Base-by-base conservation (phyloP, 2,329 filamentous ascomycete species). In the Spiromastix sp. region DNA sequence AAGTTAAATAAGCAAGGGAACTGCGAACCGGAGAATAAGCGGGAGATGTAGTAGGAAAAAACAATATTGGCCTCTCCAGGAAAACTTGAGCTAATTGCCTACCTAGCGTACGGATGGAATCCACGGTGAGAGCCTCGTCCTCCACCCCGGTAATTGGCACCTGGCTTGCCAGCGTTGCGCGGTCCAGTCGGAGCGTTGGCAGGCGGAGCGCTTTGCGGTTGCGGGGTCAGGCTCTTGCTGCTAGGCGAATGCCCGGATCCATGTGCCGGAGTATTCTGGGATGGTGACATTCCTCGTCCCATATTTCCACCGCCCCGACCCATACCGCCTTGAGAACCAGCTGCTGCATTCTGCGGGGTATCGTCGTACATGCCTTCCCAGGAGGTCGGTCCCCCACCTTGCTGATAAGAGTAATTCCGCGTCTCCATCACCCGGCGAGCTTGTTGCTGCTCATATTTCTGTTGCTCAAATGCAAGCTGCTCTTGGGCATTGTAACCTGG, bases 301-400 rank as follows among this genome's bases (percentile, higher is more conserved):
- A 56, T 55, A 24, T 50, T 56, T 37, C 57, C 52, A 34, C 58
- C 47, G 30, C 50, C 56, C 39, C 66, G 59, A 32, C 62, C 61
- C 42, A 63, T 61, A 41, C 67, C 59, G n/a, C 54, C 62, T 39
- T 61, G 64, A 33, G 70, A 67, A 30, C 66, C 70, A 11, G 63
- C 66, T 45, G 68, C 65, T 38, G 79, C 72, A 48, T 79, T 79
- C 54, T 89, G 85, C 11, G 86, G 87, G 2, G 87, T 84, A 56
- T 95, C 89, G 55, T 96, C 89, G 58, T 95, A 96, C 86, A 94
- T 94, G 51, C 89, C 89, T 58, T 96, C 89, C 86, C 87, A 95
- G 26, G 81, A 87, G 16, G 83, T 85, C n/a, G 81, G 81, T 11
- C 77, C 77, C 29, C 75, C 77, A 38, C 71, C 50, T 57, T 69